These are phyloP conservation scores for Oldenlandia corymbosa DNA, from an alignment of 257 asterid genomes.

Conservation along the genomic window DNA sequence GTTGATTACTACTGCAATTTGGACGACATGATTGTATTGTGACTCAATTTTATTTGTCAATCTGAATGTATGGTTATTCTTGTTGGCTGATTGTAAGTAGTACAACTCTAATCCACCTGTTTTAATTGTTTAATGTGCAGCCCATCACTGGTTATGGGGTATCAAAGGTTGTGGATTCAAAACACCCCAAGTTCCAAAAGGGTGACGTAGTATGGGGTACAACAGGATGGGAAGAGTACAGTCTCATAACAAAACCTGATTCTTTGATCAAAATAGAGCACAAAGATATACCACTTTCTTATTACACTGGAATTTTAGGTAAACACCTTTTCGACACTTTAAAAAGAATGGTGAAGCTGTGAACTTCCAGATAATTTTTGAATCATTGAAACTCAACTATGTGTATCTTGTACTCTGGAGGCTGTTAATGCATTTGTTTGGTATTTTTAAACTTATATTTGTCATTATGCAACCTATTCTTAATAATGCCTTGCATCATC, in stretches of 20 bases:
- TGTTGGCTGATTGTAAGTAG: background rate
- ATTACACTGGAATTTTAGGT: slow-evolving; percentile 22
- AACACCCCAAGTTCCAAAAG: slow-evolving; percentile 20
- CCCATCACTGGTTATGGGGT: slow-evolving; percentile 28
- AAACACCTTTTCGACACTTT: background rate
- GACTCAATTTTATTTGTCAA: background rate
- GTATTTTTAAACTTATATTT: too few species aligned
- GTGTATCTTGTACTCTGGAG: background rate
- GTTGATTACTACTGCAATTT: background rate
- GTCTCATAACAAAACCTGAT: slow-evolving; percentile 9
- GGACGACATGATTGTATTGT: background rate
- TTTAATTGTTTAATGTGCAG: slow-evolving; percentile 10
- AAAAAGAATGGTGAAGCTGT: background rate
- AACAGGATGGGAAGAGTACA: slow-evolving; percentile 23
- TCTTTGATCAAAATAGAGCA: slow-evolving; percentile 10
- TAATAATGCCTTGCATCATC: background rate
- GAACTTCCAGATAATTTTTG: background rate
- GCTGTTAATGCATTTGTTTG: background rate
- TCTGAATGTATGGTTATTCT: background rate
- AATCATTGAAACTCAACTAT: too few species aligned
- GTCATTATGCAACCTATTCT: background rate
- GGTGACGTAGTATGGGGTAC: slow-evolving; percentile 30
- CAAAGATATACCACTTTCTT: slow-evolving; percentile 13
- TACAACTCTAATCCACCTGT: background rate
- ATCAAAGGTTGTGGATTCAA: slow-evolving; percentile 27